Percentiles rank a stretch among this genome's conserved stretches.
Conservation (phyloP, 768 basidiomycete species). For the Polyporus arcularius region DNA sequence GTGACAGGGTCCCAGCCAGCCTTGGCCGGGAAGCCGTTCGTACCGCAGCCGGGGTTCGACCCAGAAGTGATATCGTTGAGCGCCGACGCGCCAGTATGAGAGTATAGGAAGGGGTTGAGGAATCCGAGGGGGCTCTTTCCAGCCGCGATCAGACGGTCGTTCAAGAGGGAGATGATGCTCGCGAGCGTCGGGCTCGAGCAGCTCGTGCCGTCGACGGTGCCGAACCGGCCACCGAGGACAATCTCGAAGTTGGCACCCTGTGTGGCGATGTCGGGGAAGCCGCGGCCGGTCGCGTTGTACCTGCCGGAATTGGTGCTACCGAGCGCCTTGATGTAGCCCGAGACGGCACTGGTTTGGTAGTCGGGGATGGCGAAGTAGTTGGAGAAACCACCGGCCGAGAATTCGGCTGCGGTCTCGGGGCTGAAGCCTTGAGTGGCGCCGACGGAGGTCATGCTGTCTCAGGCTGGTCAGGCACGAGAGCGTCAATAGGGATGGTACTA, state of each 20-base stretch:
- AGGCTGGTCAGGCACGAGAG: background rate
- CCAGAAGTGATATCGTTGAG: slow-evolving; percentile 31
- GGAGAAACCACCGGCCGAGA: slow-evolving; percentile 78
- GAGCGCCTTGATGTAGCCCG: slow-evolving; percentile 45
- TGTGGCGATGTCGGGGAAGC: slow-evolving; percentile 65
- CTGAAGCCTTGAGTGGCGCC: slow-evolving; percentile 58
- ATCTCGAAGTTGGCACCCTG: slow-evolving; percentile 52
- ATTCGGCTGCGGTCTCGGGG: slow-evolving; percentile 58
- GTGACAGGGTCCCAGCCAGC: slow-evolving; percentile 36
- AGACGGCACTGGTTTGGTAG: slow-evolving; percentile 53
- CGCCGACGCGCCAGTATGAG: slow-evolving; percentile 20
- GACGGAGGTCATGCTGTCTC: slow-evolving; percentile 49
- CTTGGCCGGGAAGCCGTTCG: slow-evolving; percentile 35
- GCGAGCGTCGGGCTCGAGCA: slow-evolving; percentile 65
- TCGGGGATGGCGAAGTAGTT: slow-evolving; percentile 54
- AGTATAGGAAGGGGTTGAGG: slow-evolving; percentile 39
- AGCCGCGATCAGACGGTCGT: slow-evolving; percentile 33
- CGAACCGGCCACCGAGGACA: slow-evolving; percentile 38
- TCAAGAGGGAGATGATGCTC: slow-evolving; percentile 58
- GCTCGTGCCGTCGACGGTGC: slow-evolving; percentile 58
- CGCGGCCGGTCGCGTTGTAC: slow-evolving; percentile 51
- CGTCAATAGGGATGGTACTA: slow-evolving; percentile 6
- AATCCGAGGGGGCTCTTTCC: slow-evolving; percentile 38
- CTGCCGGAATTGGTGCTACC: slow-evolving; percentile 53
- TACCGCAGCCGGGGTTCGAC: slow-evolving; percentile 37